A percentile compares a stretch with the other conserved stretches of the same genome.
phyloP scores from a whole-genome alignment of 148 eudicot genomes.

The Drosera capensis region DNA sequence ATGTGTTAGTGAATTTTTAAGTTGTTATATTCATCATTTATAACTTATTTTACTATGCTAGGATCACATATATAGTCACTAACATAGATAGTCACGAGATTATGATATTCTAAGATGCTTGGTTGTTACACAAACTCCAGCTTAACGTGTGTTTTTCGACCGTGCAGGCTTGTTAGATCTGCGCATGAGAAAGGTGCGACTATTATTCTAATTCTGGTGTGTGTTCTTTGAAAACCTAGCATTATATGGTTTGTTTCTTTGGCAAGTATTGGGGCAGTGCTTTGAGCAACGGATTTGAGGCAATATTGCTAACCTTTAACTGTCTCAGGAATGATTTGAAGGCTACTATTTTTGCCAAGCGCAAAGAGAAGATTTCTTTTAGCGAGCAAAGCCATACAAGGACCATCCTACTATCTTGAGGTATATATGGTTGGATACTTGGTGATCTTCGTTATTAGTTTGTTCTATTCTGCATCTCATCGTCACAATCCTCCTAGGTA shows the following conservation, averaged over 20 bases:
- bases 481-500: neutral
- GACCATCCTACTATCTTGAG: constrained; percentile 77
- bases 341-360: constrained; percentile 99
- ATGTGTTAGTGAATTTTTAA: no score
- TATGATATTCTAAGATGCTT: neutral
- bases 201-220: constrained; percentile 78
- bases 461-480: neutral
- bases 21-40: no score
- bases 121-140: no score
- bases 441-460: neutral
- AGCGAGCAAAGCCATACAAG: constrained; percentile 73
- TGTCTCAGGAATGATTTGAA: constrained; percentile 79
- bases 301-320: neutral
- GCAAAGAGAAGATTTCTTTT: constrained; percentile 78
- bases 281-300: neutral
- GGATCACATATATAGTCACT: no score
- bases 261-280: neutral
- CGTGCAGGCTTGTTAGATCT: constrained; percentile 67
- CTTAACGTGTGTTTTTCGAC: no score
- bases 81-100: no score
- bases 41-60: no score
- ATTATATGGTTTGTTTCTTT: neutral
- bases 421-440: constrained; percentile 10
- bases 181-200: constrained; percentile 60
- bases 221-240: neutral